phyloP scores from a whole-genome alignment of 2,329 filamentous ascomycete genomes.

The Colletotrichum lentis region DNA sequence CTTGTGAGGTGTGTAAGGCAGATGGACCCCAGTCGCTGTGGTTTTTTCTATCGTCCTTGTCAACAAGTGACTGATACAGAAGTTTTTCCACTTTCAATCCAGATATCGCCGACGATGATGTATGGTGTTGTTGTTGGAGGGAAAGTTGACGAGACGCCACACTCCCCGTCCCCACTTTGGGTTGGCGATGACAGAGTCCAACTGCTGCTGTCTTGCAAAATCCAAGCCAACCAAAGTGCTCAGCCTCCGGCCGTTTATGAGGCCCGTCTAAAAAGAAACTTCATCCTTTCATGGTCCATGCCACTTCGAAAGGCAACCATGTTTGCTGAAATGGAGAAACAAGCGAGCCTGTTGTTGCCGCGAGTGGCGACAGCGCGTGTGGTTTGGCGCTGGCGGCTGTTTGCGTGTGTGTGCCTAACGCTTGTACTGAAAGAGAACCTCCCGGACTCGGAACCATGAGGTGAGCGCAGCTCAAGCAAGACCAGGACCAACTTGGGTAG shows the following conservation, averaged over 20 bases:
- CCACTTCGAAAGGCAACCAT: neutral
- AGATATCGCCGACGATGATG: neutral
- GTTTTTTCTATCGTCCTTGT: neutral
- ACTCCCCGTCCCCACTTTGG: neutral
- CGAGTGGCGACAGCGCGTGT: neutral
- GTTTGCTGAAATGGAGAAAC: neutral
- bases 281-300: no score
- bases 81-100: neutral
- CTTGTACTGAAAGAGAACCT: no score
- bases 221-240: no score
- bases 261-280: neutral
- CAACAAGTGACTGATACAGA: neutral
- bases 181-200: neutral
- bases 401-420: neutral
- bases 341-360: neutral
- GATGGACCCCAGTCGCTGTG: no score
- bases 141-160: neutral
- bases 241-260: neutral
- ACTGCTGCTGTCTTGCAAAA: neutral
- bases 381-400: neutral
- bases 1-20: neutral
- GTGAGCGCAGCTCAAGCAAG: neutral
- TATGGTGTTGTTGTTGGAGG: neutral
- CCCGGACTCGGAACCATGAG: neutral
- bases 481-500: no score